Base-by-base conservation (phyloP, 139 green algal genomes). In the Tetratostichococcus sp. region DNA sequence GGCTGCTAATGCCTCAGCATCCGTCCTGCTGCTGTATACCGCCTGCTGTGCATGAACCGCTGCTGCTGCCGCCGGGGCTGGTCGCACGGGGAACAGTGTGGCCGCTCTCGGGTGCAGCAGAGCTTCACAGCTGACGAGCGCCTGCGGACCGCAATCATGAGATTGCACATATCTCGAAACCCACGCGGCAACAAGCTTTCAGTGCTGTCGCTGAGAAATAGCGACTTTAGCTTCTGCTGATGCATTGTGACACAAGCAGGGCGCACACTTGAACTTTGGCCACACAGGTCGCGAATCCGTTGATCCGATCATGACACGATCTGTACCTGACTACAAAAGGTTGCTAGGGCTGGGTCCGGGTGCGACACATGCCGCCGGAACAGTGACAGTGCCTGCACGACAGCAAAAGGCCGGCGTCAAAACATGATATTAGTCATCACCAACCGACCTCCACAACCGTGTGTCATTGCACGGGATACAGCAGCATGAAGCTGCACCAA, bases 51-150 rank as follows among this genome's bases (percentile, higher is more conserved):
- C 62, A 16, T 22, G 33, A 3, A 35, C 11, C 28, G 62, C 26
- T 34, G 62, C 62, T 34, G 62, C 28, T 5, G n/a, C 4, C 6
- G 26, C 28, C 50, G 21, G 71, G 19, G 50, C 69, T 4, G 35
- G 32, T 19, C 59, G 33, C 30, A 1, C 65, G 8, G 17, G 78
- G 43, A 22, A 72, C 42, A 1, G 79, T 30, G 16, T 43, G 62
- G 1, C n/a, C 1, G 74, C 25, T 1, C 75, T 75, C 1, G 86
- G 86, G 62, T 85, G 77, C 72, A 90, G 62, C 68, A 90, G 75
- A 25, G 77, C 77, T 75, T 90, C 86, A 43, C 71, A 82, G 30
- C 67, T 75, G 57, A 68, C 67, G 1, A 82, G 76, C 2, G 75
- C 80, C 59, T 74, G 35, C 62, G 6, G 6, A 16, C 6, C 11